phyloP scores from a whole-genome alignment of 2,329 filamentous ascomycete genomes.

The Xylariaceae sp. region DNA sequence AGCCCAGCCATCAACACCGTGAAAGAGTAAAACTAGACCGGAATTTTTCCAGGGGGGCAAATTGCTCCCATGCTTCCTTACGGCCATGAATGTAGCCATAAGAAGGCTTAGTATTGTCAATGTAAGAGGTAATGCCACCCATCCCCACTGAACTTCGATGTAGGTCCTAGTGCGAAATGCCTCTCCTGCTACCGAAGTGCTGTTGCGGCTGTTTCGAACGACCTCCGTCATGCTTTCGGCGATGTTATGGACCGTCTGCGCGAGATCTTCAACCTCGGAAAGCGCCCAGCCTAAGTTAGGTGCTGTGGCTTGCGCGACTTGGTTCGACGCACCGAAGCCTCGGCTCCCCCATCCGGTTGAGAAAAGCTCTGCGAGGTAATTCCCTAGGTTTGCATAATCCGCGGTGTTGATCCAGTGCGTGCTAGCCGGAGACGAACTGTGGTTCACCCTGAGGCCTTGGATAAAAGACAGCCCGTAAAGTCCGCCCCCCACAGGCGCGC shows the following conservation, averaged over 20 bases:
- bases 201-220: slow-evolving; percentile 9
- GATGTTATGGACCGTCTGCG: background rate
- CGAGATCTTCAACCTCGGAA: slow-evolving; percentile 1
- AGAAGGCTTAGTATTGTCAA: slow-evolving; percentile 3
- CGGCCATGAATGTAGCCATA: slow-evolving; percentile 4
- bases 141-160: slow-evolving; percentile 14
- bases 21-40: slow-evolving; percentile 11
- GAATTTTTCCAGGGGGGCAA: slow-evolving; percentile 11
- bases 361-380: background rate
- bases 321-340: background rate
- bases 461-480: background rate
- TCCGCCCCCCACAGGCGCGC: background rate
- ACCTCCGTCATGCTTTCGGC: slow-evolving; percentile 16
- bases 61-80: background rate
- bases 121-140: slow-evolving; percentile 10
- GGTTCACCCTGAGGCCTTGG: background rate
- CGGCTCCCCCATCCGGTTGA: background rate
- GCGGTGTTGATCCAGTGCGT: background rate
- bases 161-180: slow-evolving; percentile 4
- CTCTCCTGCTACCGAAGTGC: background rate
- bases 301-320: background rate
- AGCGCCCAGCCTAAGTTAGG: slow-evolving; percentile 9
- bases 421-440: background rate
- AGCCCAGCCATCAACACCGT: slow-evolving; percentile 5
- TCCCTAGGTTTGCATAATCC: background rate